A percentile compares a stretch with the other conserved stretches of the same genome.
Conservation (phyloP, 225 moss, liverwort and hornwort genomes). For the Rhytidiadelphus loreus region DNA sequence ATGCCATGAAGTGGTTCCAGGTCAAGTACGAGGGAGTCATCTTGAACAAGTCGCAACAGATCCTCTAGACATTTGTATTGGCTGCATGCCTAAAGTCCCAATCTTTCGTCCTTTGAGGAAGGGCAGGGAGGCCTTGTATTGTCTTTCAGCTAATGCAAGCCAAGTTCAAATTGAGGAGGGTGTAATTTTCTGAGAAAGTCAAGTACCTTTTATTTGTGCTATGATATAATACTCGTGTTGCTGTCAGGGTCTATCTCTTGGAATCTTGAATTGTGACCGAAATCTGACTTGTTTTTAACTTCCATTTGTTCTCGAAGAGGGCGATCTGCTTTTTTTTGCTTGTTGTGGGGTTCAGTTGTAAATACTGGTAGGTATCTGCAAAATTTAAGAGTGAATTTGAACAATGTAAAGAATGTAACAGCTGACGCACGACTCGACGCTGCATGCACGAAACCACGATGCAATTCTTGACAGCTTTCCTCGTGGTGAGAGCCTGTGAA, state of each 20-base stretch:
- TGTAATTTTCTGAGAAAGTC: neutral
- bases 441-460: too few relatives aligned
- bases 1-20: constrained; percentile 28
- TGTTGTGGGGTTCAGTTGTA: neutral
- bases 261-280: neutral
- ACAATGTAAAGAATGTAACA: neutral
- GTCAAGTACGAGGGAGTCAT: constrained; percentile 26
- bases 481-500: neutral
- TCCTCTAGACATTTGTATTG: neutral
- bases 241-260: neutral
- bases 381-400: neutral
- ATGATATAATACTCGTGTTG: neutral
- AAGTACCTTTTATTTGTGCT: neutral
- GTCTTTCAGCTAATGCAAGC: neutral
- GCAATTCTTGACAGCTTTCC: neutral
- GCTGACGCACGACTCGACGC: neutral
- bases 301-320: neutral
- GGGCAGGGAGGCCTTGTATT: neutral
- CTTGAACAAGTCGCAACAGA: constrained; percentile 24
- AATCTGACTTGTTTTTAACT: too few relatives aligned
- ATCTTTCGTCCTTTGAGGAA: neutral
- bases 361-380: neutral
- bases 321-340: neutral
- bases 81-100: neutral
- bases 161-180: neutral